Evolutionary conservation across 2,329 filamentous ascomycete species (phyloP).

Genomic region (Venturia nashicola): DNA sequence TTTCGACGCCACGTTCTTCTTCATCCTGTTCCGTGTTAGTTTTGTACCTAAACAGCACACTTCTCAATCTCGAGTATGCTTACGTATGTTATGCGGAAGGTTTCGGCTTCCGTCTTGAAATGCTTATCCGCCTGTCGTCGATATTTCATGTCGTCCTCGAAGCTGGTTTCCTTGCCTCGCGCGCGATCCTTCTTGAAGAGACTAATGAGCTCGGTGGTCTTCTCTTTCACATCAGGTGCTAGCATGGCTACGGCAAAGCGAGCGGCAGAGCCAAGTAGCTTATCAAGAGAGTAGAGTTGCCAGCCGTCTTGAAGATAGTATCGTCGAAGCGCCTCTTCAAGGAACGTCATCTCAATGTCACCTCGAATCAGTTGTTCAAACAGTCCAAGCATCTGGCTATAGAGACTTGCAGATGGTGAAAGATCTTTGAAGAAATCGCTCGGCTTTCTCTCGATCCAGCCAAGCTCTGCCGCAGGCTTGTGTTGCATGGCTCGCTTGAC

Average conservation of each 20-base stretch:
- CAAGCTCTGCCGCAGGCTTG: constrained; percentile 74
- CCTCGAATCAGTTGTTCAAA: constrained; percentile 77
- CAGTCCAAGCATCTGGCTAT: constrained; percentile 71
- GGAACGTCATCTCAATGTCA: constrained; percentile 68
- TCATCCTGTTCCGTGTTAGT: constrained; percentile 41
- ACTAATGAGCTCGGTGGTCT: constrained; percentile 79
- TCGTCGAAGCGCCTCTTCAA: constrained; percentile 82
- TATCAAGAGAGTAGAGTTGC: constrained; percentile 86
- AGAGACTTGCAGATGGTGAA: constrained; percentile 57
- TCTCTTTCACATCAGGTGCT: constrained; percentile 79
- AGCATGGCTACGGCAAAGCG: constrained; percentile 75
- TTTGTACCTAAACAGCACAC: constrained; percentile 20
- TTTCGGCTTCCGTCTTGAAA: constrained; percentile 72
- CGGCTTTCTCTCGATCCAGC: constrained; percentile 67
- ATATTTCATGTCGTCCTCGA: constrained; percentile 78
- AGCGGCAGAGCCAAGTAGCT: constrained; percentile 69
- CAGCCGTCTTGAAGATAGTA: constrained; percentile 88
- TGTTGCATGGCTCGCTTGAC: constrained; percentile 59
- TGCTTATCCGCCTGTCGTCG: constrained; percentile 87
- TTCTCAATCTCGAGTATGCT: constrained; percentile 29
- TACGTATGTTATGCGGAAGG: constrained; percentile 86
- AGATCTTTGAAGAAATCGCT: constrained; percentile 62
- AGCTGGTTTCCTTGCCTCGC: constrained; percentile 67
- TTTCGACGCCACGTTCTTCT: constrained; percentile 51
- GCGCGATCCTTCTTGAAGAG: constrained; percentile 74